Conservation (phyloP, 805 yeast species). For the Metschnikowia lochheadii region DNA sequence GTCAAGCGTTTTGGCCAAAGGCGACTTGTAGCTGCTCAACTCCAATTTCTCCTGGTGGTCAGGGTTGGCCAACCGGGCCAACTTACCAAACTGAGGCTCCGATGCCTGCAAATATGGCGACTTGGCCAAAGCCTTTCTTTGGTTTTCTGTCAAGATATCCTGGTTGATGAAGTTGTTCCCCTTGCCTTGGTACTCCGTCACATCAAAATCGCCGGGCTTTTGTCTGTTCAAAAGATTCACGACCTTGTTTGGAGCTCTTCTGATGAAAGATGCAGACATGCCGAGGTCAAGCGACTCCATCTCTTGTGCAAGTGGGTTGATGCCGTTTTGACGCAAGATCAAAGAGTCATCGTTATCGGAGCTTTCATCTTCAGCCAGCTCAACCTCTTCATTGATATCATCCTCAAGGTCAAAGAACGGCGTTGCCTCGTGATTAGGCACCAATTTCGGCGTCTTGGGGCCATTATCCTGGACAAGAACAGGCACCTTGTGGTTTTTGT, state of each 20-base stretch:
- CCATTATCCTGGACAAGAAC: slow-evolving; percentile 22
- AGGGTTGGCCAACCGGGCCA: slow-evolving; percentile 38
- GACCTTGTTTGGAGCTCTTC: slow-evolving; percentile 37
- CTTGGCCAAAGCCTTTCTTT: slow-evolving; percentile 49
- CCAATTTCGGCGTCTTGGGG: slow-evolving; percentile 22
- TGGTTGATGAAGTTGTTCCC: slow-evolving; percentile 22
- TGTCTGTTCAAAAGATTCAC: slow-evolving; percentile 26
- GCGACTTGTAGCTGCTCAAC: slow-evolving; percentile 19
- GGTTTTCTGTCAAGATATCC: slow-evolving; percentile 42
- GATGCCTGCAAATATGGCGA: slow-evolving; percentile 56
- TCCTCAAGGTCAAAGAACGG: slow-evolving; percentile 18
- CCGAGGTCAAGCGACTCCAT: slow-evolving; percentile 34
- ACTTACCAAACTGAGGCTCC: slow-evolving; percentile 52
- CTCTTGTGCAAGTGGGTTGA: slow-evolving; percentile 18
- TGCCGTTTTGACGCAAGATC: not conserved
- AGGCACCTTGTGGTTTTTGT: slow-evolving; percentile 19
- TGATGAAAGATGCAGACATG: slow-evolving; percentile 38
- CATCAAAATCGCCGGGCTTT: slow-evolving; percentile 20
- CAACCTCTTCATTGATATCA: slow-evolving; percentile 13
- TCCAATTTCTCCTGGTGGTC: slow-evolving; percentile 16
- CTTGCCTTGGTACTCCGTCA: slow-evolving; percentile 26
- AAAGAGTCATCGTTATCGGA: slow-evolving; percentile 6
- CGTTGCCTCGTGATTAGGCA: slow-evolving; percentile 20
- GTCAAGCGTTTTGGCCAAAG: slow-evolving; percentile 21
- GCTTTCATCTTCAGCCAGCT: slow-evolving; percentile 8